A percentile compares a stretch with the other conserved stretches of the same genome.
These are phyloP conservation scores for Calonectria crousiana DNA, from an alignment of 2,329 filamentous ascomycete genomes.

Conservation along the genomic window DNA sequence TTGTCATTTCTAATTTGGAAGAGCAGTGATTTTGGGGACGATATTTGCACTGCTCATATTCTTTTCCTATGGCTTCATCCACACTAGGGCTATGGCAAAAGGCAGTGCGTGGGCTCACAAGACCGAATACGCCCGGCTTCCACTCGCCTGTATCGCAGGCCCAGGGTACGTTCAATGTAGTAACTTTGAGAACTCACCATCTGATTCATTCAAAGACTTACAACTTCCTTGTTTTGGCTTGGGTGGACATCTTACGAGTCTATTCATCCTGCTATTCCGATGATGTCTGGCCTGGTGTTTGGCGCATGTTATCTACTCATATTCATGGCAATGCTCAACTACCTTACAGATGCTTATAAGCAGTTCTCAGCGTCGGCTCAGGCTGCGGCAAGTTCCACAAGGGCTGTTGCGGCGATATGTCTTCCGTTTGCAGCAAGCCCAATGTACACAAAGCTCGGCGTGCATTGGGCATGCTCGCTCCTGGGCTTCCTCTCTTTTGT, in stretches of 20 bases:
- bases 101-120: constrained; percentile 20
- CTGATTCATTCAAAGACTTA: not conserved
- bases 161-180: constrained; percentile 5
- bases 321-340: constrained; percentile 25
- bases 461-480: constrained; percentile 33
- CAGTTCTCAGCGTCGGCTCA: constrained; percentile 26
- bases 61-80: not conserved
- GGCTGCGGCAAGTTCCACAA: constrained; percentile 13
- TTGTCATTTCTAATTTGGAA: not conserved
- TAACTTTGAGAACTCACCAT: not conserved
- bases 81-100: not conserved
- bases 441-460: constrained; percentile 29
- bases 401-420: constrained; percentile 17
- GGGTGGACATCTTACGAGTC: constrained; percentile 31
- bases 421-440: constrained; percentile 27
- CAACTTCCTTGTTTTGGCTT: constrained; percentile 32
- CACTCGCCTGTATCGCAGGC: constrained; percentile 28
- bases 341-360: constrained; percentile 19
- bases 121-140: constrained; percentile 32
- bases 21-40: not conserved
- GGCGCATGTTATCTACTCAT: constrained; percentile 4
- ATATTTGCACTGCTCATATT: not conserved
- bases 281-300: constrained; percentile 1
- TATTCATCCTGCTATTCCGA: constrained; percentile 1
- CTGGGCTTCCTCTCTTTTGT: constrained; percentile 25